Conservation (phyloP, 805 yeast species). For the Starmerella scarabaei region DNA sequence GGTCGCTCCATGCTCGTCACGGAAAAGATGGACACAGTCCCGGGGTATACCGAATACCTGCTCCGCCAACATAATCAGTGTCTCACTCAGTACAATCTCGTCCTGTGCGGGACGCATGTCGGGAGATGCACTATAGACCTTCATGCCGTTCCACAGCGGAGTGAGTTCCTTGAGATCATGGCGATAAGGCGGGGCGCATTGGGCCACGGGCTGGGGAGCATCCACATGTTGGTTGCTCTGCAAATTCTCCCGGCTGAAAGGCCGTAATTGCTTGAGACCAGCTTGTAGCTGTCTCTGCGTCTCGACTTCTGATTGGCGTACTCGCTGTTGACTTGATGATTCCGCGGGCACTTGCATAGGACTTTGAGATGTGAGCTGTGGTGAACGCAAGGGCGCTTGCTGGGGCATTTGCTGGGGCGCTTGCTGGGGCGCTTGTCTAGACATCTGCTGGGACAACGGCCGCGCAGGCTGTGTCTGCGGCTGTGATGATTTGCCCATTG, state of each 20-base stretch:
- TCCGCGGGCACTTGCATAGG: too few relatives aligned
- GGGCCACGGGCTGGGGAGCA: neutral
- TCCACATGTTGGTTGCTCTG: neutral
- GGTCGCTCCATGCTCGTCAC: slow-evolving; percentile 15
- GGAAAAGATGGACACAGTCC: slow-evolving; percentile 6
- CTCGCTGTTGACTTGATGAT: too few relatives aligned
- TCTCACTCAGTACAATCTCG: slow-evolving; percentile 6
- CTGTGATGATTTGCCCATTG: neutral
- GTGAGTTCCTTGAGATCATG: neutral
- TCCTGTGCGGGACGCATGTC: slow-evolving; percentile 3
- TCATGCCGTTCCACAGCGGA: slow-evolving; percentile 1
- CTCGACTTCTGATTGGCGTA: too few relatives aligned
- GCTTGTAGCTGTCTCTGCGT: neutral
- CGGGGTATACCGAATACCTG: slow-evolving; percentile 5
- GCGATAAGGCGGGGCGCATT: neutral
- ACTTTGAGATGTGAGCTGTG: too few relatives aligned
- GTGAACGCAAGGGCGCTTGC: neutral
- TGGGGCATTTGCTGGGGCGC: neutral
- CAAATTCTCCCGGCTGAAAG: neutral
- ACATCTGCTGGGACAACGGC: neutral
- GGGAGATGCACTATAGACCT: neutral
- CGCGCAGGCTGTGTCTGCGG: neutral
- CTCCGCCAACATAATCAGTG: slow-evolving; percentile 2
- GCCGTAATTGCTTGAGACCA: neutral
- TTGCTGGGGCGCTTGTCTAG: neutral